Conservation (phyloP, 2,329 filamentous ascomycete genomes). For the Coniochaeta sp. region DNA sequence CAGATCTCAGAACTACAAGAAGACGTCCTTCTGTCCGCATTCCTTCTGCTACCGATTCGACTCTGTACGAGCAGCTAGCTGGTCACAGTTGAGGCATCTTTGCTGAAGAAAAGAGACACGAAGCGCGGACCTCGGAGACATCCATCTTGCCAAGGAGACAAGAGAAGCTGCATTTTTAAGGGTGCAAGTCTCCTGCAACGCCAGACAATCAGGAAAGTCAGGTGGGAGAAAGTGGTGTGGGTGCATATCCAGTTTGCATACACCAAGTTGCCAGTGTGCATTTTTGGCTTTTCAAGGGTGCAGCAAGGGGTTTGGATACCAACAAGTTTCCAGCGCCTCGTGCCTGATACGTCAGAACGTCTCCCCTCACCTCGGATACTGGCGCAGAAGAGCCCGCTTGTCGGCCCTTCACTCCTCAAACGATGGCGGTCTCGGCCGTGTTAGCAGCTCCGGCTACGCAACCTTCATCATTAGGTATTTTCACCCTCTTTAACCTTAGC, state of each 20-base stretch:
- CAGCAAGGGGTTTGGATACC: neutral
- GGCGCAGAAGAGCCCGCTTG: neutral
- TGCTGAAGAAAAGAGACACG: no score
- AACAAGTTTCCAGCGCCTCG: constrained; percentile 2
- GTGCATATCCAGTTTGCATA: no score
- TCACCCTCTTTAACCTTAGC: constrained; percentile 12
- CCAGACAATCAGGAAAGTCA: no score
- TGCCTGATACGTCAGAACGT: neutral
- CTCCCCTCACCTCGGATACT: neutral
- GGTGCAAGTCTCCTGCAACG: neutral
- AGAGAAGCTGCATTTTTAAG: neutral
- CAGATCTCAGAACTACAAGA: neutral
- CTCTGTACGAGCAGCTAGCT: no score
- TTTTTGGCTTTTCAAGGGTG: neutral
- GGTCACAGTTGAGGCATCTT: no score
- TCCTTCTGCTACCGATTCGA: neutral
- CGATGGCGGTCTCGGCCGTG: constrained; percentile 21
- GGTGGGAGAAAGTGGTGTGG: no score
- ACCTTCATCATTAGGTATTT: constrained; percentile 23
- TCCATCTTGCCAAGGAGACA: neutral
- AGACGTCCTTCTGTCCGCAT: neutral
- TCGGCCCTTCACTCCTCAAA: constrained; percentile 4
- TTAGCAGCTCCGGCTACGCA: constrained; percentile 21
- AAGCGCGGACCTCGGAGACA: no score
- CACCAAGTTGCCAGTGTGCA: no score